phyloP scores from a whole-genome alignment of 2,329 filamentous ascomycete species.

The Hymenoscyphus repandus region DNA sequence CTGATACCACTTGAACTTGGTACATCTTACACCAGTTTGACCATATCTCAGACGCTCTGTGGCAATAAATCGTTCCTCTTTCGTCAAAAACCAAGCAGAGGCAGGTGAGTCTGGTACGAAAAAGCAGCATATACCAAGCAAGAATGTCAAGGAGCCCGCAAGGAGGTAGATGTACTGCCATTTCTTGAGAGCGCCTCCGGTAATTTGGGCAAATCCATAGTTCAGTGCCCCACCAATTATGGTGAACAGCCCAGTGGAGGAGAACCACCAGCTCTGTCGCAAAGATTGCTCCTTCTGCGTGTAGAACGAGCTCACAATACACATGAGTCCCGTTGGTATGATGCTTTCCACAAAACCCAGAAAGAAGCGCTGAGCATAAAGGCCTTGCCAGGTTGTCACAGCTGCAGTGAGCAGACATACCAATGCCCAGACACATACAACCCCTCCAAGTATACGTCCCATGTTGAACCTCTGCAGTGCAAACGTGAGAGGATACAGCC shows the following conservation, averaged over 20 bases:
- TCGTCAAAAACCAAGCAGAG: conserved; percentile 62
- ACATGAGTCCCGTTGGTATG: conserved; percentile 63
- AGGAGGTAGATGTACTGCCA: conserved; percentile 72
- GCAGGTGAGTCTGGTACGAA: conserved; percentile 60
- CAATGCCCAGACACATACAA: conserved; percentile 61
- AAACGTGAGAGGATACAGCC: conserved; percentile 69
- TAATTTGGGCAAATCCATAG: conserved; percentile 63
- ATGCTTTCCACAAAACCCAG: conserved; percentile 56
- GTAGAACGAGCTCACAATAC: conserved; percentile 56
- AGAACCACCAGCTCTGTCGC: conserved; percentile 65
- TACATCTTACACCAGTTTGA: conserved; percentile 59
- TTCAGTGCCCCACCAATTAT: conserved; percentile 60
- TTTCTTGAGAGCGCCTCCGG: conserved; percentile 44
- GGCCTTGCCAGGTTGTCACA: conserved; percentile 56
- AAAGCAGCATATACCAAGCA: conserved; percentile 62
- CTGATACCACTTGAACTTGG: conserved; percentile 54
- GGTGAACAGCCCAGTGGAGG: conserved; percentile 46
- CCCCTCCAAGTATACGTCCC: conserved; percentile 56
- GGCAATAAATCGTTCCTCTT: conserved; percentile 56
- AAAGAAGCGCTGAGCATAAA: conserved; percentile 64
- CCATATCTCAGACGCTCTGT: conserved; percentile 58
- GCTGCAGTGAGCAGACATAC: conserved; percentile 66
- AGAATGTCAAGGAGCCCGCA: conserved; percentile 56
- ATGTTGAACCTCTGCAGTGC: conserved; percentile 62
- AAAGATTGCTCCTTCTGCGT: conserved; percentile 60